A percentile compares a stretch with the other conserved stretches of the same genome.
Conservation (phyloP, 352 stramenopile species). For the Pythium phragmiticola region DNA sequence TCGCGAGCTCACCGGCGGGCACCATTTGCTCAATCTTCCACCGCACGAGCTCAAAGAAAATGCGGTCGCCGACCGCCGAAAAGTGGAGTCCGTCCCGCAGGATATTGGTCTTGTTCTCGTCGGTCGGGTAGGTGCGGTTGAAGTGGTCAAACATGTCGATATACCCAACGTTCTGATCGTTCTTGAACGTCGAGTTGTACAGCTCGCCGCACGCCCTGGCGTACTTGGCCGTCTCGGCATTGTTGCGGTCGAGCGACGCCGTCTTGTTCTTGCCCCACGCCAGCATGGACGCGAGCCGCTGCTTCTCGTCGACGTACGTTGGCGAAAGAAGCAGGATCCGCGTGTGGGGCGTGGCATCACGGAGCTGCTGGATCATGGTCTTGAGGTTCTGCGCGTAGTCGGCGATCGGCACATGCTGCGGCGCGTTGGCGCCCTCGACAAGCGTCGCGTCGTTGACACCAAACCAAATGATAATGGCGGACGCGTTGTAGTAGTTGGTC, state of each 20-base stretch:
- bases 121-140: slow-evolving; percentile 2
- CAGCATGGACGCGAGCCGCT: slow-evolving; percentile 9
- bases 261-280: neutral
- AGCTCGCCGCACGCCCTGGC: slow-evolving; percentile 2
- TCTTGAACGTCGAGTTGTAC: slow-evolving; percentile 1
- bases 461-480: slow-evolving; percentile 34
- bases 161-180: slow-evolving; percentile 10
- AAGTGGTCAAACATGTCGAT: slow-evolving; percentile 14
- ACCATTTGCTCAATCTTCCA: slow-evolving; percentile 12
- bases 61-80: neutral
- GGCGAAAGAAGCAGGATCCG: slow-evolving; percentile 9
- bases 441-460: slow-evolving; percentile 63
- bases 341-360: neutral
- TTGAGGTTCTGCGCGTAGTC: slow-evolving; percentile 39
- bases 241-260: slow-evolving; percentile 11
- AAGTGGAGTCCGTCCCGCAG: slow-evolving; percentile 12
- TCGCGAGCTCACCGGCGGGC: neutral
- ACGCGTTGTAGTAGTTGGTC: slow-evolving; percentile 4
- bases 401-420: slow-evolving; percentile 46
- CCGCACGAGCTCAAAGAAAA: slow-evolving; percentile 14
- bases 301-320: slow-evolving; percentile 11
- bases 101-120: slow-evolving; percentile 5
- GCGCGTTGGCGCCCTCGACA: slow-evolving; percentile 29
- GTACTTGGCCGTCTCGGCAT: slow-evolving; percentile 7
- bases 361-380: slow-evolving; percentile 14